Evolutionary conservation across 805 yeast species (phyloP).

Genomic region (Tetrapisispora pingtungensis): DNA sequence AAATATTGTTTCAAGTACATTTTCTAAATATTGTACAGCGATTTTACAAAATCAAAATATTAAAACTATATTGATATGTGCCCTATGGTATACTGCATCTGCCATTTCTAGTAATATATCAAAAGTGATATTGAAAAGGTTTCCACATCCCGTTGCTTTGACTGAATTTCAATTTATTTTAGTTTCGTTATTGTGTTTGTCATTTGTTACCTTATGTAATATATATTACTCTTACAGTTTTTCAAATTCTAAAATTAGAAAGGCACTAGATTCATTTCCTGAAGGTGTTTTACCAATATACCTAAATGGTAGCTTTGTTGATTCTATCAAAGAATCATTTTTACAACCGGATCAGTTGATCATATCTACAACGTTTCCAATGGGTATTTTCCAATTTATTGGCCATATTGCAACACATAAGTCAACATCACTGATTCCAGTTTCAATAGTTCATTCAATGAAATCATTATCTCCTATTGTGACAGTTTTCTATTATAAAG

Average conservation of each 20-base stretch:
- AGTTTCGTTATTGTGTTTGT: conserved; percentile 52
- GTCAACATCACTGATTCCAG: conserved; percentile 87
- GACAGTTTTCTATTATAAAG: conserved; percentile 70
- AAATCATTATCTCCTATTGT: conserved; percentile 86
- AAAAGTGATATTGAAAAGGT: conserved; percentile 60
- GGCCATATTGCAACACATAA: conserved; percentile 89
- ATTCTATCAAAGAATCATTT: conserved; percentile 31
- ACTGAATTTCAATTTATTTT: conserved; percentile 80
- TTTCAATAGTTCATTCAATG: conserved; percentile 89
- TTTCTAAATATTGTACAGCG: no score
- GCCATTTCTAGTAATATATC: conserved; percentile 76
- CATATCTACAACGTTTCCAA: conserved; percentile 67
- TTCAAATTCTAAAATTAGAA: conserved; percentile 8
- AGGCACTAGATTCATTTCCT: conserved; percentile 20
- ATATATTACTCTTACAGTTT: conserved; percentile 35
- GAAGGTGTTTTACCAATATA: conserved; percentile 29
- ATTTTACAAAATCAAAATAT: not conserved
- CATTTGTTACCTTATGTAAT: conserved; percentile 34
- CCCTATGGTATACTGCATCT: conserved; percentile 69
- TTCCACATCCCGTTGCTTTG: conserved; percentile 75
- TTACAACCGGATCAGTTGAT: conserved; percentile 45
- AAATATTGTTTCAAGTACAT: no score
- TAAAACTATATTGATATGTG: conserved; percentile 48
- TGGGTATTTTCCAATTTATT: conserved; percentile 87
- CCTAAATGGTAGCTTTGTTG: conserved; percentile 25